phyloP scores from a whole-genome alignment of 768 basidiomycete species.

The Leccinum variicolor region DNA sequence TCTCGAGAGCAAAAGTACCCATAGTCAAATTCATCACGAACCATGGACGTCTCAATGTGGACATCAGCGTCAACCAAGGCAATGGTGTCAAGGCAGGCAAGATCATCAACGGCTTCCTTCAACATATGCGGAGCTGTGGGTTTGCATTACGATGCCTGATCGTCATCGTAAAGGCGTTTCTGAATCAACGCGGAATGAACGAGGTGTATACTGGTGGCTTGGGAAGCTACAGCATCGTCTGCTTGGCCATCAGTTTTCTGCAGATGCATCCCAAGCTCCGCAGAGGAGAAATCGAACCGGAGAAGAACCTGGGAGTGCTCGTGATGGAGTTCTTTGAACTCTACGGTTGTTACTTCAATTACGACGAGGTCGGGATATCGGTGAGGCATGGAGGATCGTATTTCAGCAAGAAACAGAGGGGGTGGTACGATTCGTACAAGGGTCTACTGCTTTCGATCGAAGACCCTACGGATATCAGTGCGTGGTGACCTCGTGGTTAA shows the following conservation, averaged over 20 bases:
- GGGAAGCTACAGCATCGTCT: slow-evolving; percentile 93
- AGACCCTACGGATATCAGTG: slow-evolving; percentile 87
- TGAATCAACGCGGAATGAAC: slow-evolving; percentile 89
- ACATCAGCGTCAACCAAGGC: slow-evolving; percentile 89
- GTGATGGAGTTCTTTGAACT: slow-evolving; percentile 97
- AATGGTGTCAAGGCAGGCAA: slow-evolving; percentile 79
- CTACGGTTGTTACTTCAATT: slow-evolving; percentile 91
- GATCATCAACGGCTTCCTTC: slow-evolving; percentile 78
- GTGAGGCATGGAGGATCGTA: slow-evolving; percentile 86
- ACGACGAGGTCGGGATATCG: slow-evolving; percentile 85
- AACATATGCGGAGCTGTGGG: slow-evolving; percentile 49
- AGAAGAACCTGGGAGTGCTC: slow-evolving; percentile 87
- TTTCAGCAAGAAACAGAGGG: slow-evolving; percentile 75
- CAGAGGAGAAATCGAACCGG: slow-evolving; percentile 80
- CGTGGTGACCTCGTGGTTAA: slow-evolving; percentile 31
- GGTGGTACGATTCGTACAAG: slow-evolving; percentile 70
- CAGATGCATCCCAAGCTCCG: slow-evolving; percentile 98
- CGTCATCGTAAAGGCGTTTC: slow-evolving; percentile 86
- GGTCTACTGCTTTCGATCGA: slow-evolving; percentile 75
- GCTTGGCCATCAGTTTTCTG: slow-evolving; percentile 88
- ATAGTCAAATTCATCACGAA: slow-evolving; percentile 93
- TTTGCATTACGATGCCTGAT: slow-evolving; percentile 82
- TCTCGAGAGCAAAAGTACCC: slow-evolving; percentile 92
- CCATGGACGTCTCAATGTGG: slow-evolving; percentile 81
- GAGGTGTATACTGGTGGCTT: slow-evolving; percentile 97